Percentiles rank a stretch among this genome's conserved stretches.
Evolutionary conservation across 1,284 basidiomycete species (phyloP).

Genomic region (Meira miltonrushii): DNA sequence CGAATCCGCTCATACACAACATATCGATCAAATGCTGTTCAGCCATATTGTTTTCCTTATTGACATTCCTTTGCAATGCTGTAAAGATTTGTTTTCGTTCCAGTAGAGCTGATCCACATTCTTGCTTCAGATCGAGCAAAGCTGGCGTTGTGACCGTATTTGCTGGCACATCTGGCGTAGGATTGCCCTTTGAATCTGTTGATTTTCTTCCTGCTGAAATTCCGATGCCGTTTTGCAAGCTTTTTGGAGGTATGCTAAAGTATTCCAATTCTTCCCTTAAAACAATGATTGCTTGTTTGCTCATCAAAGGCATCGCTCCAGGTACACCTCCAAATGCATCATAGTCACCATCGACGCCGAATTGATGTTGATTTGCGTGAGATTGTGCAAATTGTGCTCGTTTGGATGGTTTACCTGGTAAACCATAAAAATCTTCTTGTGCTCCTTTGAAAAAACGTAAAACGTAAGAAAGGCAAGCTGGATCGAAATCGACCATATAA

Average conservation of each 20-base stretch:
- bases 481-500: conserved; percentile 95
- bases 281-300: conserved; percentile 97
- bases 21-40: conserved; percentile 99
- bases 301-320: conserved; percentile 71
- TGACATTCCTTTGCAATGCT: conserved; percentile 93
- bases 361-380: conserved; percentile 56
- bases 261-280: conserved; percentile 97
- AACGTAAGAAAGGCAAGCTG: conserved; percentile 88
- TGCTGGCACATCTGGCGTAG: conserved; percentile 55
- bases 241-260: conserved; percentile 72
- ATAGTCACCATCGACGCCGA: conserved; percentile 10
- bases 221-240: background rate
- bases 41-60: conserved; percentile 97
- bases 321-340: background rate
- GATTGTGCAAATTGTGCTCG: conserved; percentile 53
- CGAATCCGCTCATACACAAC: conserved; percentile 99
- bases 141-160: conserved; percentile 61
- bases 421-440: conserved; percentile 88
- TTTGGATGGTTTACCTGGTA: conserved; percentile 59
- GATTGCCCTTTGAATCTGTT: conserved; percentile 54
- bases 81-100: conserved; percentile 91
- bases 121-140: conserved; percentile 55
- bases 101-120: conserved; percentile 74
- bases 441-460: conserved; percentile 83
- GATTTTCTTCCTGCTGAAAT: too few species aligned